These are phyloP conservation scores for Ramichloridium luteum DNA, from an alignment of 2,329 filamentous ascomycete genomes.

Conservation along the genomic window DNA sequence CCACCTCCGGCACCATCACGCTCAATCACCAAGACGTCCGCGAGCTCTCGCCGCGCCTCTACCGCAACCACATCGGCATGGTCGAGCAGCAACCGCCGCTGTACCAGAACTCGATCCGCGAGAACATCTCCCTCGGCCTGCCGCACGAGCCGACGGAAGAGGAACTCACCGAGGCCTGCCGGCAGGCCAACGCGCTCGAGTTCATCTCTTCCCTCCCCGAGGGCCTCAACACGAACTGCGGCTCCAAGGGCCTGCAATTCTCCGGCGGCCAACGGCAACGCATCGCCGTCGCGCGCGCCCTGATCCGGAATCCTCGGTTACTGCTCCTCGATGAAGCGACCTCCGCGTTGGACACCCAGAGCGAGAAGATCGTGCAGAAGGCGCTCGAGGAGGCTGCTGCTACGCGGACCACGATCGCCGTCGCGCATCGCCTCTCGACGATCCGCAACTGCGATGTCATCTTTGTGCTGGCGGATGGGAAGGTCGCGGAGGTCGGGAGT, in stretches of 20 bases:
- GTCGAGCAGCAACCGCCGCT: slow-evolving; percentile 61
- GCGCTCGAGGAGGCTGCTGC: slow-evolving; percentile 47
- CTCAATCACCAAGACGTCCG: slow-evolving; percentile 48
- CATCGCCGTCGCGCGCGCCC: slow-evolving; percentile 42
- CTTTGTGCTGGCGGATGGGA: slow-evolving; percentile 29
- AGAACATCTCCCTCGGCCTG: slow-evolving; percentile 40
- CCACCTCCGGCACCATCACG: slow-evolving; percentile 27
- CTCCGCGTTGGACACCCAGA: slow-evolving; percentile 50
- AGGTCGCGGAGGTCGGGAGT: slow-evolving; percentile 27
- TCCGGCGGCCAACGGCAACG: slow-evolving; percentile 46
- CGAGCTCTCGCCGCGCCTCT: slow-evolving; percentile 46
- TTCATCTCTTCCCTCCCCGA: slow-evolving; percentile 42
- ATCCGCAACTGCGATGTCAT: slow-evolving; percentile 29
- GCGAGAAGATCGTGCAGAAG: slow-evolving; percentile 53
- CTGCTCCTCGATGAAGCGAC: slow-evolving; percentile 50
- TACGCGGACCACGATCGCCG: slow-evolving; percentile 30
- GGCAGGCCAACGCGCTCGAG: slow-evolving; percentile 41
- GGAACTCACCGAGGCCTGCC: slow-evolving; percentile 35
- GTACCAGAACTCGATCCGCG: slow-evolving; percentile 56
- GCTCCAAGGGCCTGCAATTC: slow-evolving; percentile 37
- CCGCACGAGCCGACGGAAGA: slow-evolving; percentile 28
- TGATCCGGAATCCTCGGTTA: slow-evolving; percentile 41
- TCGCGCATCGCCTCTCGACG: slow-evolving; percentile 31
- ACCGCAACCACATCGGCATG: slow-evolving; percentile 53
- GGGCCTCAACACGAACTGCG: slow-evolving; percentile 38